Evolutionary conservation across 441 rosid species (phyloP).

Genomic region (Croton setiger): DNA sequence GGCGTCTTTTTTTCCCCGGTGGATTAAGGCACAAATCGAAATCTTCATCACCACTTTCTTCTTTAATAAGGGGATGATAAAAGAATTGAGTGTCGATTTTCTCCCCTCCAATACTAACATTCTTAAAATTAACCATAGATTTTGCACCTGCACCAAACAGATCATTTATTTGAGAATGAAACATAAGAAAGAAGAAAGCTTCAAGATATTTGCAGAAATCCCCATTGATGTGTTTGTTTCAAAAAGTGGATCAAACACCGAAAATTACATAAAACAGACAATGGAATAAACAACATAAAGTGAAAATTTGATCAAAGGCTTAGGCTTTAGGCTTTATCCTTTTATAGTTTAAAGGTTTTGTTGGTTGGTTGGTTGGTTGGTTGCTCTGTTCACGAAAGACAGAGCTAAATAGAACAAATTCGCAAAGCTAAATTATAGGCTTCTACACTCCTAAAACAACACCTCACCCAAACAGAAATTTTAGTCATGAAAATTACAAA

Average conservation of each 20-base stretch:
- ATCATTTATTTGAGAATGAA: not conserved
- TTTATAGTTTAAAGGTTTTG: not conserved
- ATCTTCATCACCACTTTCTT: conserved; percentile 35
- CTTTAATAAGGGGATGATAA: conserved; percentile 30
- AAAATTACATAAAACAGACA: not conserved
- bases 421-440: not conserved
- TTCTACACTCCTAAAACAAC: not conserved
- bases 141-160: conserved; percentile 28
- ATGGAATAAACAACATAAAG: not conserved
- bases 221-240: not conserved
- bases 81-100: conserved; percentile 11
- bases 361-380: not conserved
- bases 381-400: conserved; percentile 3
- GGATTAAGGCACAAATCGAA: conserved; percentile 22
- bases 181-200: not conserved
- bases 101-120: conserved; percentile 24
- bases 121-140: conserved; percentile 24
- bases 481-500: not conserved
- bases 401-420: not conserved
- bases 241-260: not conserved
- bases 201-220: not conserved
- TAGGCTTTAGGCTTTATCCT: conserved; percentile 1
- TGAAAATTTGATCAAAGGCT: not conserved
- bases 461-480: not conserved
- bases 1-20: conserved; percentile 53